phyloP scores from a whole-genome alignment of 768 basidiomycete species.

The Podaxis sp. region DNA sequence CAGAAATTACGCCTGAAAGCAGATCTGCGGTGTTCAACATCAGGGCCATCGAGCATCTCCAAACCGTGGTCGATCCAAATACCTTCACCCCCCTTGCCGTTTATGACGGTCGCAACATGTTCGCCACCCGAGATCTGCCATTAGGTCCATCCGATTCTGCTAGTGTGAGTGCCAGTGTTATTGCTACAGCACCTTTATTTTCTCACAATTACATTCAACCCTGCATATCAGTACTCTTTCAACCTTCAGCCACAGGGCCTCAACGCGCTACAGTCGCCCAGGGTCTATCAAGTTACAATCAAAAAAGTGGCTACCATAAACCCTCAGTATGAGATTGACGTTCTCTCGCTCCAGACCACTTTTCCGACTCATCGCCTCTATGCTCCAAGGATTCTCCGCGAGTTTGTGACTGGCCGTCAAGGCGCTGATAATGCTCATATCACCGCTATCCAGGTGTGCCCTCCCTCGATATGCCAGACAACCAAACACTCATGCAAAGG shows the following conservation, averaged over 20 bases:
- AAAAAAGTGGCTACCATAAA: conserved; percentile 50
- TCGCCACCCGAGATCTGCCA: conserved; percentile 57
- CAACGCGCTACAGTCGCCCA: conserved; percentile 43
- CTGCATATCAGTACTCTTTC: conserved; percentile 12
- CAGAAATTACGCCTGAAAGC: conserved; percentile 64
- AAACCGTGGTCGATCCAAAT: conserved; percentile 52
- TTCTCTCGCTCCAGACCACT: neutral
- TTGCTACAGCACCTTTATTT: neutral
- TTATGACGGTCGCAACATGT: conserved; percentile 78
- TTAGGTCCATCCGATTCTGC: conserved; percentile 50
- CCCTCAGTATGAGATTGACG: conserved; percentile 24
- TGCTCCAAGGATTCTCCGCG: conserved; percentile 51
- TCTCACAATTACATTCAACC: neutral
- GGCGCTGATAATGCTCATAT: conserved; percentile 65
- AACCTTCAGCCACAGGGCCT: conserved; percentile 63
- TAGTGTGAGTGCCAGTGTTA: conserved; percentile 40
- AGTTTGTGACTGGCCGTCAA: conserved; percentile 63
- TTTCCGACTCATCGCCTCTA: neutral
- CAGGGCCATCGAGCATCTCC: conserved; percentile 64
- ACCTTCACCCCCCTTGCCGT: conserved; percentile 73
- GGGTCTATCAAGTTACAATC: conserved; percentile 65
- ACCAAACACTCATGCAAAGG: neutral
- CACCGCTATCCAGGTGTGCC: conserved; percentile 58
- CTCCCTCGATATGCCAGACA: neutral
- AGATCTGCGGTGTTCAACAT: conserved; percentile 46